Evolutionary conservation across 768 basidiomycete species (phyloP).

Genomic region (Termitomyces sp.): DNA sequence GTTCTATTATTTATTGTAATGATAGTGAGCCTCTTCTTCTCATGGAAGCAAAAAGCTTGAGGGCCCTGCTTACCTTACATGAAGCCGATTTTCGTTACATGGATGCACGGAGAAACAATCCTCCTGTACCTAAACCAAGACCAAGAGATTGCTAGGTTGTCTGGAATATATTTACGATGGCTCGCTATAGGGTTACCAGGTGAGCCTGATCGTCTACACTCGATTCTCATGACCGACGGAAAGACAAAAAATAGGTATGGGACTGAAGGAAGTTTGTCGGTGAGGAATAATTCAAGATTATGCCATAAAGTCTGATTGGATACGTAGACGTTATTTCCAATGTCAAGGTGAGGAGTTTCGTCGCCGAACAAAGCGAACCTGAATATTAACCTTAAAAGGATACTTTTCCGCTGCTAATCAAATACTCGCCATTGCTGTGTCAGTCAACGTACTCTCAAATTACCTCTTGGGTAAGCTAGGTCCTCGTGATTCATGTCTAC

Average conservation of each 20-base stretch:
- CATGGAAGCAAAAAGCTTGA: not conserved
- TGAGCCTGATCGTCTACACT: not conserved
- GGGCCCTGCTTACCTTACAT: not conserved
- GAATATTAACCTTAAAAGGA: constrained; percentile 16
- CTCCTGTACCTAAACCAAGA: constrained; percentile 1
- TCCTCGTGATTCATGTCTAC: not conserved
- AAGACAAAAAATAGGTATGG: constrained; percentile 26
- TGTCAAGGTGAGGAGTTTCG: constrained; percentile 50
- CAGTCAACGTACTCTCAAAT: constrained; percentile 77
- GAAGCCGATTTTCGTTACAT: not conserved
- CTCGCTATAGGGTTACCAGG: not conserved
- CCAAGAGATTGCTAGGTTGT: not conserved
- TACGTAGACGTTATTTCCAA: constrained; percentile 59
- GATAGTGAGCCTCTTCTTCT: not conserved
- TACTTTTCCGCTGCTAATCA: constrained; percentile 86
- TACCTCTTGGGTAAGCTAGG: constrained; percentile 63
- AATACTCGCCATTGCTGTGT: constrained; percentile 75
- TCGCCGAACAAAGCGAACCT: not conserved
- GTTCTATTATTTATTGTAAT: not conserved
- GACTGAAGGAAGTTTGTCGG: constrained; percentile 43
- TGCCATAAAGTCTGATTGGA: not conserved
- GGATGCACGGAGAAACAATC: not conserved
- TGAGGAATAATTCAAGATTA: constrained; percentile 6
- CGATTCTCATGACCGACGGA: not conserved
- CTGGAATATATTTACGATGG: not conserved